Conservation (phyloP, 139 green algal species). For the Chlorella sp. region DNA sequence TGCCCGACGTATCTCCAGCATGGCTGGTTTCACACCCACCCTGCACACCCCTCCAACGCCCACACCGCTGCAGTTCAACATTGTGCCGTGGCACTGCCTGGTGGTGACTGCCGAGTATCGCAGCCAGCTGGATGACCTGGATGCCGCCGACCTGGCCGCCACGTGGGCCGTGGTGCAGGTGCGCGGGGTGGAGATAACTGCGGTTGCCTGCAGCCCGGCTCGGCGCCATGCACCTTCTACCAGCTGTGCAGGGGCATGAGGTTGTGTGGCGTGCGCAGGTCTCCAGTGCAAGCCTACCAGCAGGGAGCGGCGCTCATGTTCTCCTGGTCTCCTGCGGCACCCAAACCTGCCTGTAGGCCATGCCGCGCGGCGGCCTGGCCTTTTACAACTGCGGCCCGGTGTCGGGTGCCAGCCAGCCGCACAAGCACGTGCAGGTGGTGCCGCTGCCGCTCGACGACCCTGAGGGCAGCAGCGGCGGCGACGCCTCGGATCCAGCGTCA, state of each 20-base stretch:
- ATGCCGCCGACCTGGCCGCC: conserved; percentile 63
- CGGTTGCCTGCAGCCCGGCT: too few species aligned
- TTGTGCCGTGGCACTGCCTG: conserved; percentile 61
- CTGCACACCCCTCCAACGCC: too few species aligned
- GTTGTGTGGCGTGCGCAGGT: too few species aligned
- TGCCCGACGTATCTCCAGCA: too few species aligned
- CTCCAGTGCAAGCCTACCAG: too few species aligned
- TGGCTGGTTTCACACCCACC: too few species aligned
- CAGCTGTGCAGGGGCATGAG: too few species aligned
- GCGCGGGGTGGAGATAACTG: too few species aligned
- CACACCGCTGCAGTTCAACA: conserved; percentile 32
- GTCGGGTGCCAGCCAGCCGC: conserved; percentile 78
- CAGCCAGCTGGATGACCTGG: conserved; percentile 71
- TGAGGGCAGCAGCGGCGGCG: background rate
- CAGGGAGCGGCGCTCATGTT: too few species aligned
- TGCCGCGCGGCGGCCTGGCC: conserved; percentile 72
- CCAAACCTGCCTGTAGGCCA: conserved; percentile 39
- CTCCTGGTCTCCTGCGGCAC: too few species aligned
- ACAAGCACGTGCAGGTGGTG: conserved; percentile 88
- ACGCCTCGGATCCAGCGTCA: background rate
- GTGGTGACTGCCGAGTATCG: conserved; percentile 80
- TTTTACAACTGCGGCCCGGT: conserved; percentile 86
- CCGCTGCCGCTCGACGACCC: conserved; percentile 46
- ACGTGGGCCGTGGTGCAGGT: conserved; percentile 47
- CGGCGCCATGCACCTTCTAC: too few species aligned